A percentile compares a stretch with the other conserved stretches of the same genome.
Conservation (phyloP, 1,284 basidiomycete genomes). For the Ceratobasidium sp. region DNA sequence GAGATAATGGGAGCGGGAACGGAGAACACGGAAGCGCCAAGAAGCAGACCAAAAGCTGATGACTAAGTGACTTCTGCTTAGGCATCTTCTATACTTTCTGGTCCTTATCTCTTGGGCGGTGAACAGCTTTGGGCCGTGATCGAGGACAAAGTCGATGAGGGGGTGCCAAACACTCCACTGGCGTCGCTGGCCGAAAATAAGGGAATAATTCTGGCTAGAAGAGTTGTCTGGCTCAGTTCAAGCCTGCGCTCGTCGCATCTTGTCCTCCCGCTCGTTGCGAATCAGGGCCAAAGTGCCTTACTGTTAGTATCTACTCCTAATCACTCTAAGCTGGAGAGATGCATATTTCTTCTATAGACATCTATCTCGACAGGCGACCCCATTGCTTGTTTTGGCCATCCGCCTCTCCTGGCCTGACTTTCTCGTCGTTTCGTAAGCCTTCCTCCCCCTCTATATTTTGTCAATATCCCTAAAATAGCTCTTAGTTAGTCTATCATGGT, state of each 20-base stretch:
- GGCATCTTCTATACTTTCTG: no score
- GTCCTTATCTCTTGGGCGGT: conserved; percentile 21
- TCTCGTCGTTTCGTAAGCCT: conserved; percentile 61
- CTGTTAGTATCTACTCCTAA: no score
- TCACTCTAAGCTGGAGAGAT: background rate
- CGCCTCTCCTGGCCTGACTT: conserved; percentile 68
- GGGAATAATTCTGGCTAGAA: background rate
- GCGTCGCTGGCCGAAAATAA: conserved; percentile 19
- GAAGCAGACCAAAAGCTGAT: no score
- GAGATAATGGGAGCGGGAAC: no score
- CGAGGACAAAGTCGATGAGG: background rate
- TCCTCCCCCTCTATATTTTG: conserved; percentile 44
- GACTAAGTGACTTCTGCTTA: no score
- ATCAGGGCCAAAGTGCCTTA: background rate
- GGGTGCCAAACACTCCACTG: background rate
- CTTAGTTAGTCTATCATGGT: conserved; percentile 68
- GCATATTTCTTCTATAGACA: background rate
- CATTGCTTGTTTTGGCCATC: conserved; percentile 50
- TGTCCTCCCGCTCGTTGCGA: background rate
- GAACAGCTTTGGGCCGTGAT: background rate
- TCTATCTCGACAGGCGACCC: background rate
- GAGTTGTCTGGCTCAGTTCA: background rate
- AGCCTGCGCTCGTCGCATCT: background rate
- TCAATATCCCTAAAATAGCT: conserved; percentile 49
- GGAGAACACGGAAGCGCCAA: no score